phyloP scores from a whole-genome alignment of 1,284 basidiomycete genomes.

The Cryptococcus amylolentus region DNA sequence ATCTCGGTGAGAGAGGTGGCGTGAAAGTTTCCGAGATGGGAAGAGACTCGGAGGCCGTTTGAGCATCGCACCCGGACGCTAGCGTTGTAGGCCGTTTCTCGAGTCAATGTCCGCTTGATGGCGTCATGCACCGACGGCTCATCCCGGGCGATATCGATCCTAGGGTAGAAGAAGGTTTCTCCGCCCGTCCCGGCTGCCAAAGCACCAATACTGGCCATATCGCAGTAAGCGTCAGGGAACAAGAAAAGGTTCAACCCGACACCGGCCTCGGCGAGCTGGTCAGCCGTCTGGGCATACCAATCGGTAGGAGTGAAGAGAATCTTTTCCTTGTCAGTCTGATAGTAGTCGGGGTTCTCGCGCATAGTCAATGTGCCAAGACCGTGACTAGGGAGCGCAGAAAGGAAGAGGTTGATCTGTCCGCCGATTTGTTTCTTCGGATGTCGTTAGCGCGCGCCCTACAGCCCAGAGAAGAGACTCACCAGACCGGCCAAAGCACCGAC shows the following conservation, averaged over 20 bases:
- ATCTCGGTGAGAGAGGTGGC: constrained; percentile 72
- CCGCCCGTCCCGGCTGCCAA: constrained; percentile 81
- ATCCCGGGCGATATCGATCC: constrained; percentile 74
- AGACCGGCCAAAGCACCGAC: constrained; percentile 69
- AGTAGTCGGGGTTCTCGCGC: constrained; percentile 67
- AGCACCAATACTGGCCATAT: constrained; percentile 79
- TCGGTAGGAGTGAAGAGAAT: constrained; percentile 72
- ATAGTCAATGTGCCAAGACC: constrained; percentile 68
- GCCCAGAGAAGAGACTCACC: constrained; percentile 51
- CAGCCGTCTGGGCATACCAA: constrained; percentile 66
- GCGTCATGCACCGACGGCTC: constrained; percentile 66
- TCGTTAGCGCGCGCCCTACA: constrained; percentile 4
- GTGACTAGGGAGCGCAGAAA: constrained; percentile 69
- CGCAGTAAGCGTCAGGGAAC: constrained; percentile 76
- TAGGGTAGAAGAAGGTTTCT: constrained; percentile 87
- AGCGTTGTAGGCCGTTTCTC: constrained; percentile 77
- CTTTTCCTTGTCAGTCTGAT: constrained; percentile 86
- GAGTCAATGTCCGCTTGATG: constrained; percentile 64
- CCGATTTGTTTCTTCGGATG: constrained; percentile 66
- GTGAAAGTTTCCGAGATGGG: constrained; percentile 78
- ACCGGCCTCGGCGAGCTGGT: constrained; percentile 84
- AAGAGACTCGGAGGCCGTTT: constrained; percentile 69
- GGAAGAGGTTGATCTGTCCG: constrained; percentile 82
- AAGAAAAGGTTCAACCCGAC: constrained; percentile 88
- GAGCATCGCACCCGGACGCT: constrained; percentile 81